These are phyloP conservation scores for Xylariaceae sp. DNA, from an alignment of 2,329 filamentous ascomycete species.

Conservation along the genomic window DNA sequence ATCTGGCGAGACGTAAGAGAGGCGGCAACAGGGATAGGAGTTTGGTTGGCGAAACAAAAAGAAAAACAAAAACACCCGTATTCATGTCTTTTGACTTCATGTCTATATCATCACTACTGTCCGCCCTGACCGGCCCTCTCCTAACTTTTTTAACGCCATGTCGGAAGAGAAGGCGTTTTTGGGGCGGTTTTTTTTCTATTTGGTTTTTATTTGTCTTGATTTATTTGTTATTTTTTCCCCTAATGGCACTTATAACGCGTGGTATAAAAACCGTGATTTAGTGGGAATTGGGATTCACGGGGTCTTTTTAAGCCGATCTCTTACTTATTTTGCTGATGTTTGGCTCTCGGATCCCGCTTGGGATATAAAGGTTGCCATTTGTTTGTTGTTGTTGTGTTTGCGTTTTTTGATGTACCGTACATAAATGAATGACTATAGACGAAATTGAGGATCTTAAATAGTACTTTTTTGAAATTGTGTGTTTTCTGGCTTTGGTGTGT, in stretches of 20 bases:
- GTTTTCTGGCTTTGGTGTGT: no score
- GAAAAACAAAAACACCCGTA: conserved; percentile 13
- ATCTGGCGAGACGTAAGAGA: conserved; percentile 15
- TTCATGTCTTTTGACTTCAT: conserved; percentile 16
- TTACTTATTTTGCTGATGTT: no score
- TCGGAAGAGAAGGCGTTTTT: conserved; percentile 11
- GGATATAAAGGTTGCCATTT: no score
- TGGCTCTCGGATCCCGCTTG: no score
- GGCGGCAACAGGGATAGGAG: conserved; percentile 21
- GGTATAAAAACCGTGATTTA: background rate
- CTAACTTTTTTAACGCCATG: conserved; percentile 9
- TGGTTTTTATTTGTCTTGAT: background rate
- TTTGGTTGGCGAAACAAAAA: conserved; percentile 26
- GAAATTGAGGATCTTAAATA: background rate
- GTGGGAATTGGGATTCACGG: background rate
- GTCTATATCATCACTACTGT: conserved; percentile 20
- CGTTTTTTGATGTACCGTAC: background rate
- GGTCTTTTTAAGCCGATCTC: no score
- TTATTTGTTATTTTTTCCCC: background rate
- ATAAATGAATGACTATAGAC: background rate
- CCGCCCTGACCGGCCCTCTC: conserved; percentile 8
- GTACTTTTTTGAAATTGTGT: no score
- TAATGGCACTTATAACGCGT: conserved; percentile 4
- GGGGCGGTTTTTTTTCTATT: conserved; percentile 2
- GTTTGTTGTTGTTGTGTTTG: no score